Percentiles rank a stretch among this genome's conserved stretches.
Evolutionary conservation across 2,329 filamentous ascomycete genomes (phyloP).

Genomic region (Colletotrichum plurivorum): DNA sequence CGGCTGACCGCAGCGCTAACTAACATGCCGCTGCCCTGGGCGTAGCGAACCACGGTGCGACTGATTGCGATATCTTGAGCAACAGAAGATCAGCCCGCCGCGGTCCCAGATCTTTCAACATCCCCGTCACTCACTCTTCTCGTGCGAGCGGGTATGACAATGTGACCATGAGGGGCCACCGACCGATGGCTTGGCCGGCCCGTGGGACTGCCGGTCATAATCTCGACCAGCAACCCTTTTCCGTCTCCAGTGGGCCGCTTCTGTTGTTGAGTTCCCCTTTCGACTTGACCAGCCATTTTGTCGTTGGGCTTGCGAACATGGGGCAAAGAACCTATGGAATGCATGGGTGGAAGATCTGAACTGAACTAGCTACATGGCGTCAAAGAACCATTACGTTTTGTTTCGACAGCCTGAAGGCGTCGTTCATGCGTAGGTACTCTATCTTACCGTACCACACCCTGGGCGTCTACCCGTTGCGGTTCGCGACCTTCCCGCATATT

Average conservation of each 20-base stretch:
- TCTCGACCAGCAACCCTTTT: conserved; percentile 12
- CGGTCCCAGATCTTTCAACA: conserved; percentile 40
- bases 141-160: conserved; percentile 1
- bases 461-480: background rate
- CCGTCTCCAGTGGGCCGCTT: background rate
- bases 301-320: no score
- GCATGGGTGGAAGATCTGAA: background rate
- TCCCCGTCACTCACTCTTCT: conserved; percentile 9
- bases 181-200: conserved; percentile 26
- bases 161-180: background rate
- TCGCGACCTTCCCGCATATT: conserved; percentile 4
- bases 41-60: conserved; percentile 30
- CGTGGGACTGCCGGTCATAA: conserved; percentile 29
- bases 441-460: background rate
- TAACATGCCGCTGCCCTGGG: conserved; percentile 19
- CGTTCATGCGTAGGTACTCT: background rate
- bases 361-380: background rate
- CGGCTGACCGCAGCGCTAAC: conserved; percentile 25
- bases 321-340: no score
- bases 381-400: background rate
- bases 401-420: background rate
- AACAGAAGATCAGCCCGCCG: conserved; percentile 24
- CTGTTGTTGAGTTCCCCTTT: background rate
- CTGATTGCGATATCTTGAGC: conserved; percentile 40
- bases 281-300: background rate